Percentiles rank a stretch among this genome's conserved stretches.
Conservation (phyloP, 176 grass and related monocot genomes). For the Zea luxurians region DNA sequence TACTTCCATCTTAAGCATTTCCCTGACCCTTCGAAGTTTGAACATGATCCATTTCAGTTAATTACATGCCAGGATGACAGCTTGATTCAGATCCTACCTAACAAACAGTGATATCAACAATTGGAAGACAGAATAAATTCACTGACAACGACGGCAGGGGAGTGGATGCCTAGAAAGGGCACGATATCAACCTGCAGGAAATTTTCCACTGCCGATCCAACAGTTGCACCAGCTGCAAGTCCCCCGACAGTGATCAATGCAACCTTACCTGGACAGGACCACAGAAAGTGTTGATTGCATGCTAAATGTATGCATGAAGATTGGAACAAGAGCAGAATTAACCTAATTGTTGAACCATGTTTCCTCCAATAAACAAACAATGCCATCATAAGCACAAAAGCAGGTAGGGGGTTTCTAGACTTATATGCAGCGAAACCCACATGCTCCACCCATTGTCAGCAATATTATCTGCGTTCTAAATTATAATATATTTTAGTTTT, state of each 20-base stretch:
- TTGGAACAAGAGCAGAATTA: constrained; percentile 30
- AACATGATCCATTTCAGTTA: constrained; percentile 43
- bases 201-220: constrained; percentile 78
- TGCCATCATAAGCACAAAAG: constrained; percentile 38
- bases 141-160: constrained; percentile 80
- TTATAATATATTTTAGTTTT: too few species aligned
- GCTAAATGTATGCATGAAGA: neutral
- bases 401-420: constrained; percentile 11
- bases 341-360: constrained; percentile 27
- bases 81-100: constrained; percentile 51
- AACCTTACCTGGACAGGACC: constrained; percentile 81
- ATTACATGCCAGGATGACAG: constrained; percentile 58
- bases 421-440: constrained; percentile 25
- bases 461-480: too few species aligned
- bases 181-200: constrained; percentile 95
- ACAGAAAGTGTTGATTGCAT: constrained; percentile 30
- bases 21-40: constrained; percentile 11
- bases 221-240: constrained; percentile 63
- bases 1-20: constrained; percentile 44
- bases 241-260: constrained; percentile 75
- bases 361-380: constrained; percentile 33
- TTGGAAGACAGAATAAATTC: constrained; percentile 92
- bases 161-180: constrained; percentile 82
- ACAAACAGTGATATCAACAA: constrained; percentile 81
- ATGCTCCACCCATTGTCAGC: constrained; percentile 14